Conservation (phyloP, 2,329 filamentous ascomycete genomes). For the Claviceps maximensis region DNA sequence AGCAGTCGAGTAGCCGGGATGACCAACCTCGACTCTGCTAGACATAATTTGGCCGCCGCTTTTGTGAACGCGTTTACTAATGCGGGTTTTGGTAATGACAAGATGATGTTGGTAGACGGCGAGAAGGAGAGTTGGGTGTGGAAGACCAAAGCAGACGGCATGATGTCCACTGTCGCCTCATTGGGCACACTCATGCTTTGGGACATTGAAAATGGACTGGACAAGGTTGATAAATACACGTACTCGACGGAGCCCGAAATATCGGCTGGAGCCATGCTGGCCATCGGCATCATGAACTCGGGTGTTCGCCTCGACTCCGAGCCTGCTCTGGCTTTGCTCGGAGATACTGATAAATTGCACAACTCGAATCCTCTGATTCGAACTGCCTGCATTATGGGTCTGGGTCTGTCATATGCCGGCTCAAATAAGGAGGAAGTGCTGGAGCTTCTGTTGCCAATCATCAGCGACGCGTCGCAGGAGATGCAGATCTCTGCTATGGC, state of each 20-base stretch:
- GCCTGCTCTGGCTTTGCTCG: constrained; percentile 75
- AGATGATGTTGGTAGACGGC: constrained; percentile 89
- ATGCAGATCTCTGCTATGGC: constrained; percentile 98
- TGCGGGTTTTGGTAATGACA: constrained; percentile 87
- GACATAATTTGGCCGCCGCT: constrained; percentile 87
- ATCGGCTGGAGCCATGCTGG: constrained; percentile 80
- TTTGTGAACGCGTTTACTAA: constrained; percentile 98
- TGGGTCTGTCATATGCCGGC: constrained; percentile 87
- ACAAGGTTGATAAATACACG: constrained; percentile 90
- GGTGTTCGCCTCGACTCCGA: constrained; percentile 84
- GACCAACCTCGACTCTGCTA: constrained; percentile 88
- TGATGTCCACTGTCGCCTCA: constrained; percentile 92
- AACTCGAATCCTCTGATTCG: constrained; percentile 66
- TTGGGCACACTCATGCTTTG: constrained; percentile 83
- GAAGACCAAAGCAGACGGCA: constrained; percentile 98
- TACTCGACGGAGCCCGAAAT: constrained; percentile 70
- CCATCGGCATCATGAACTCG: constrained; percentile 90
- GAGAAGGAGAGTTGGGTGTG: constrained; percentile 92
- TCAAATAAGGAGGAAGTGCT: constrained; percentile 86
- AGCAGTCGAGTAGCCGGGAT: constrained; percentile 84
- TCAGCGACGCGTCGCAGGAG: constrained; percentile 68
- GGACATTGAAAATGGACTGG: constrained; percentile 84
- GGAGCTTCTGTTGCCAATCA: constrained; percentile 73
- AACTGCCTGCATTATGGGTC: constrained; percentile 85
- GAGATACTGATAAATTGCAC: constrained; percentile 66